These are phyloP conservation scores for Penicillium sp. DNA, from an alignment of 2,329 filamentous ascomycete species.

Conservation along the genomic window DNA sequence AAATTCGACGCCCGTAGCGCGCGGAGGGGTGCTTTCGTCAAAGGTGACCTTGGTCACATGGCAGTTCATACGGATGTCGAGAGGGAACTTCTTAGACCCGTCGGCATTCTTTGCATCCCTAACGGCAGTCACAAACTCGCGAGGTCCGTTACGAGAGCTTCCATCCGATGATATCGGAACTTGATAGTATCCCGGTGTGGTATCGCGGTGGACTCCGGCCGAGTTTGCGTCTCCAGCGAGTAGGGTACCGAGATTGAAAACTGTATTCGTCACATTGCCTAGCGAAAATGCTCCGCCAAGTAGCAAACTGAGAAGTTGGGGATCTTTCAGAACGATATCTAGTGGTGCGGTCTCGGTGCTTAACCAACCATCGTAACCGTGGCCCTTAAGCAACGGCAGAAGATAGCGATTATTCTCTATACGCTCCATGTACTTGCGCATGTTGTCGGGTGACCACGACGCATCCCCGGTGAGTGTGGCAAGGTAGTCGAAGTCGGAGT, in stretches of 20 bases:
- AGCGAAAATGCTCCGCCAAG: slow-evolving; percentile 47
- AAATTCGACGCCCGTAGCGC: slow-evolving; percentile 45
- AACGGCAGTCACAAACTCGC: slow-evolving; percentile 35
- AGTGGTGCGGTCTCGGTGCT: slow-evolving; percentile 31
- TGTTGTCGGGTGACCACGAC: slow-evolving; percentile 51
- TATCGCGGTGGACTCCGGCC: slow-evolving; percentile 41
- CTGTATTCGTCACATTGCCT: slow-evolving; percentile 38
- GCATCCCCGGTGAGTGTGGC: slow-evolving; percentile 51
- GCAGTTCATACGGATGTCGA: slow-evolving; percentile 47
- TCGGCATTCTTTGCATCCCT: slow-evolving; percentile 20
- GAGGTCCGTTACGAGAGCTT: slow-evolving; percentile 26
- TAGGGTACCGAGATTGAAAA: slow-evolving; percentile 40
- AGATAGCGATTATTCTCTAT: slow-evolving; percentile 51
- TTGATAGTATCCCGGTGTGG: slow-evolving; percentile 46
- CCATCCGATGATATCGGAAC: slow-evolving; percentile 44
- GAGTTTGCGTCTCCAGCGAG: slow-evolving; percentile 48
- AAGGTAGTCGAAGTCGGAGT: slow-evolving; percentile 53
- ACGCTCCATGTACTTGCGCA: slow-evolving; percentile 49
- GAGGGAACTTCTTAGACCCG: slow-evolving; percentile 41
- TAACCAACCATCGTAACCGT: slow-evolving; percentile 32
- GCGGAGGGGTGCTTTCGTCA: slow-evolving; percentile 33
- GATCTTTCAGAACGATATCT: slow-evolving; percentile 45
- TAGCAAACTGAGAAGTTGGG: slow-evolving; percentile 47
- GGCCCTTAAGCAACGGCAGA: slow-evolving; percentile 34
- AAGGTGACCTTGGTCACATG: slow-evolving; percentile 43